Percentiles rank a stretch among this genome's conserved stretches.
These are phyloP conservation scores for Stephania cephalantha DNA, from an alignment of 164 flowering plant genomes.

Conservation along the genomic window DNA sequence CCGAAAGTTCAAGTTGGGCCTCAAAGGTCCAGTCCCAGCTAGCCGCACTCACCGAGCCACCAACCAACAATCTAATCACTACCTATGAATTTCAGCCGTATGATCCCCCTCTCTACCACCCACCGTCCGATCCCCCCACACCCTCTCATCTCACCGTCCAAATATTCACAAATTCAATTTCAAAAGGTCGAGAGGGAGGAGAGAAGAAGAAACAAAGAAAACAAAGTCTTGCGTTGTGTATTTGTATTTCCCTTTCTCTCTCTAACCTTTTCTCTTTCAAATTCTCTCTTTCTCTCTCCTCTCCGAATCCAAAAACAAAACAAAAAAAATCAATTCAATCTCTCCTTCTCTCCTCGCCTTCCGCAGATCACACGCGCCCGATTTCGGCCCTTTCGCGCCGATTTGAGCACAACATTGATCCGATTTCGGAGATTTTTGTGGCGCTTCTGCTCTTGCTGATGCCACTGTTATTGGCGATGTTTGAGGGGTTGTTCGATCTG, in stretches of 20 bases:
- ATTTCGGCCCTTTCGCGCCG: conserved; percentile 11
- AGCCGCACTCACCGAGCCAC: conserved; percentile 11
- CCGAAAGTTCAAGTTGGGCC: background rate
- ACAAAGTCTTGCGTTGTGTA: background rate
- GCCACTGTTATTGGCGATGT: conserved; percentile 1
- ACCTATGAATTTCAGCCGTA: conserved; percentile 46
- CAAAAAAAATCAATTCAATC: background rate
- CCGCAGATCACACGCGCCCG: conserved; percentile 1
- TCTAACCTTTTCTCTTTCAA: conserved; percentile 11
- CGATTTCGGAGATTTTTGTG: conserved; percentile 8
- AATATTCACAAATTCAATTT: conserved; percentile 44
- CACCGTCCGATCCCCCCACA: conserved; percentile 30
- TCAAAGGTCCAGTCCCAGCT: background rate
- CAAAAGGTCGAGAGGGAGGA: conserved; percentile 66
- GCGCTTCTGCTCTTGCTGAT: background rate
- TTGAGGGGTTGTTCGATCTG: conserved; percentile 21
- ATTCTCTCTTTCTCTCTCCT: conserved; percentile 15
- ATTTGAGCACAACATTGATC: conserved; percentile 14
- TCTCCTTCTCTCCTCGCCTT: background rate
- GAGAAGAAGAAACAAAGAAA: conserved; percentile 4
- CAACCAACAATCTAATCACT: background rate
- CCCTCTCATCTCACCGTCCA: conserved; percentile 39
- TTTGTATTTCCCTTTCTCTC: conserved; percentile 14
- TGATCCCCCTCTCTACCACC: conserved; percentile 7
- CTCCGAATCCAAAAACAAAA: background rate